Conservation (phyloP, 345 rosid genomes). For the Eucalyptus brandiana region DNA sequence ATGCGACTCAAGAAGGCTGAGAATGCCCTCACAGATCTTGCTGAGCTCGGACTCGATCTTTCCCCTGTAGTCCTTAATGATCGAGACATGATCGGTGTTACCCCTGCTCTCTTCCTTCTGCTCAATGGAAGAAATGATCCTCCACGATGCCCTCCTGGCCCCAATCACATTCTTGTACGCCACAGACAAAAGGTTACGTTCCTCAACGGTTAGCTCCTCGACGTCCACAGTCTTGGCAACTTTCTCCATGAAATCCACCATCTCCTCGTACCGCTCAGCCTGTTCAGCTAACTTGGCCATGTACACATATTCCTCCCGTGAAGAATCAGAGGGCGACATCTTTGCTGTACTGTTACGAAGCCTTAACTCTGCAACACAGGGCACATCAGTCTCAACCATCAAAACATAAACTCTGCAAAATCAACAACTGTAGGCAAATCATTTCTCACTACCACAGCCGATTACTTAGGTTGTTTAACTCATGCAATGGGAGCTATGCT, state of each 20-base stretch:
- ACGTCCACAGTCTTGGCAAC: conserved; percentile 75
- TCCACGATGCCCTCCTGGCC: conserved; percentile 99
- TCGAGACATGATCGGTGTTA: conserved; percentile 64
- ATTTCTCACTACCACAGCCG: neutral
- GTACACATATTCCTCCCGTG: conserved; percentile 88
- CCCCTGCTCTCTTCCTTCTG: conserved; percentile 97
- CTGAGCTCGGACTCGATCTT: conserved; percentile 82
- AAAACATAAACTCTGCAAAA: neutral
- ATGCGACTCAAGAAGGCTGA: conserved; percentile 78
- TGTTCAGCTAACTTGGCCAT: conserved; percentile 97
- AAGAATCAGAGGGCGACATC: conserved; percentile 58
- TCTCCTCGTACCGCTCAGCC: conserved; percentile 95
- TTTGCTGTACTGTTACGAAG: neutral
- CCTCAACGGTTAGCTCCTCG: conserved; percentile 92
- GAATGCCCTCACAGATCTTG: conserved; percentile 88
- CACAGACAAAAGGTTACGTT: conserved; percentile 89
- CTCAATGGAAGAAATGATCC: conserved; percentile 97
- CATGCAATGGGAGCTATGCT: neutral
- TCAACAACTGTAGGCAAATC: neutral
- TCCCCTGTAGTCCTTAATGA: conserved; percentile 78
- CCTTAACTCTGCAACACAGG: neutral
- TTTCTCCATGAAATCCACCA: conserved; percentile 98
- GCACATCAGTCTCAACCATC: neutral
- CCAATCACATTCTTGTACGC: conserved; percentile 99
- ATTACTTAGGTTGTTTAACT: neutral